These are phyloP conservation scores for Setaria viridis DNA, from an alignment of 202 grass and related monocot genomes.

Conservation along the genomic window DNA sequence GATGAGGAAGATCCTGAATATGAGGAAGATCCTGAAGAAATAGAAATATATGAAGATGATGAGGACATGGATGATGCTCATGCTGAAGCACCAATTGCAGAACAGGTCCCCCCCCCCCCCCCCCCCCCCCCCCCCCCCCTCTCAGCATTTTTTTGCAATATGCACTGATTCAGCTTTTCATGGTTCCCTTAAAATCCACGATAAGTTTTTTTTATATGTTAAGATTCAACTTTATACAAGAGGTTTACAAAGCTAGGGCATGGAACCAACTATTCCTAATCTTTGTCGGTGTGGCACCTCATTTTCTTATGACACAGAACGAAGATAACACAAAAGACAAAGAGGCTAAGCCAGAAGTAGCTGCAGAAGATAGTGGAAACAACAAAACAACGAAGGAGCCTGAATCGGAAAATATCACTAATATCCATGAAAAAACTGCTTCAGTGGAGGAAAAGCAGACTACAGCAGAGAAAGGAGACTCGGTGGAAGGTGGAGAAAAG, in stretches of 20 bases:
- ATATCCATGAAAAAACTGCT: slow-evolving; percentile 41
- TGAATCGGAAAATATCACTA: slow-evolving; percentile 43
- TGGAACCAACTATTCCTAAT: slow-evolving; percentile 39
- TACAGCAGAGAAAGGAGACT: slow-evolving; percentile 45
- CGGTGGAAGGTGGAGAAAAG: slow-evolving; percentile 48
- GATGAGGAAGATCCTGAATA: slow-evolving; percentile 68
- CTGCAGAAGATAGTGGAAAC: slow-evolving; percentile 50
- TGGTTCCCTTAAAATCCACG: slow-evolving; percentile 1
- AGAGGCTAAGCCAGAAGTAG: slow-evolving; percentile 45
- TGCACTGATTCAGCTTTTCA: slow-evolving; percentile 4
- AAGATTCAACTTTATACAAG: slow-evolving; percentile 29
- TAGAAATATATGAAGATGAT: slow-evolving; percentile 74
- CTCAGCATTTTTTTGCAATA: not conserved
- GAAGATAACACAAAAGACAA: slow-evolving; percentile 40
- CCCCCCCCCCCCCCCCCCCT: not conserved
- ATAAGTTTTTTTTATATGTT: not conserved
- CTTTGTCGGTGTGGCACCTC: not conserved
- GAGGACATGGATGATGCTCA: slow-evolving; percentile 71
- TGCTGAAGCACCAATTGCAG: slow-evolving; percentile 43
- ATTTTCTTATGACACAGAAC: slow-evolving; percentile 61
- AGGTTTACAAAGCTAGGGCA: not conserved
- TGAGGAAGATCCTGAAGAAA: slow-evolving; percentile 84
- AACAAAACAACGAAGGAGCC: slow-evolving; percentile 36
- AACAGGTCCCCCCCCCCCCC: slow-evolving; percentile 1
- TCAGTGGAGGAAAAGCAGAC: slow-evolving; percentile 42